phyloP scores from a whole-genome alignment of 805 yeast genomes.

The Metschnikowia aberdeeniae region DNA sequence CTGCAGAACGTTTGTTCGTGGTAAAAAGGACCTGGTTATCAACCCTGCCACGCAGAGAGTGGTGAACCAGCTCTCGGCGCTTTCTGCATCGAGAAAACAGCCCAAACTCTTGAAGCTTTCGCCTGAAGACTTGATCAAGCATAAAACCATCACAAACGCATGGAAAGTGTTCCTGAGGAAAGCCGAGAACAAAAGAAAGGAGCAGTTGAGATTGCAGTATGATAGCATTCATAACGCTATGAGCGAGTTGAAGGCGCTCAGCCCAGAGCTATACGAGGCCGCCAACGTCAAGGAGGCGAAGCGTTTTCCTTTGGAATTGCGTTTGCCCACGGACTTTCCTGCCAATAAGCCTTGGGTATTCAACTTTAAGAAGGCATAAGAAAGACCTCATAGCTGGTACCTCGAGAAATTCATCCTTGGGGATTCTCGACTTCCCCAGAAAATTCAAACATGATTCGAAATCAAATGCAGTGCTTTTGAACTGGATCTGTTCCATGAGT shows the following conservation, averaged over 20 bases:
- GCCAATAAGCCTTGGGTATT: constrained; percentile 77
- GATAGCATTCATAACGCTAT: constrained; percentile 65
- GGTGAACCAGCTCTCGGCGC: constrained; percentile 65
- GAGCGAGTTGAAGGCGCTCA: constrained; percentile 54
- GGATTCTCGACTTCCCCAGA: neutral
- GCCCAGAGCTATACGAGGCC: constrained; percentile 52
- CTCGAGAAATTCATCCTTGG: neutral
- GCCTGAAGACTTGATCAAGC: constrained; percentile 81
- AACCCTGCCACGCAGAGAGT: constrained; percentile 40
- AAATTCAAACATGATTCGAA: neutral
- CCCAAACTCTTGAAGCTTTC: constrained; percentile 75
- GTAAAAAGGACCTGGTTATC: constrained; percentile 27
- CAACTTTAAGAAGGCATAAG: constrained; percentile 24
- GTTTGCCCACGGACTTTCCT: constrained; percentile 88
- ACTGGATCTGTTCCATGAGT: no score
- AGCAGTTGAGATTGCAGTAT: constrained; percentile 56
- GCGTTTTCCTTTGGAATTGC: constrained; percentile 76
- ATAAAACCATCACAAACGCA: constrained; percentile 74
- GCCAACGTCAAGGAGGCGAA: constrained; percentile 58
- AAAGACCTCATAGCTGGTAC: no score
- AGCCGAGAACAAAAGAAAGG: constrained; percentile 38
- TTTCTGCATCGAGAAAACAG: constrained; percentile 83
- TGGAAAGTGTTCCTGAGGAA: constrained; percentile 66
- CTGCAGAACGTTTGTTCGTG: constrained; percentile 24
- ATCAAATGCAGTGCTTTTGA: no score